phyloP scores from a whole-genome alignment of 352 stramenopile species.

The Phytophthora macrochlamydospora region DNA sequence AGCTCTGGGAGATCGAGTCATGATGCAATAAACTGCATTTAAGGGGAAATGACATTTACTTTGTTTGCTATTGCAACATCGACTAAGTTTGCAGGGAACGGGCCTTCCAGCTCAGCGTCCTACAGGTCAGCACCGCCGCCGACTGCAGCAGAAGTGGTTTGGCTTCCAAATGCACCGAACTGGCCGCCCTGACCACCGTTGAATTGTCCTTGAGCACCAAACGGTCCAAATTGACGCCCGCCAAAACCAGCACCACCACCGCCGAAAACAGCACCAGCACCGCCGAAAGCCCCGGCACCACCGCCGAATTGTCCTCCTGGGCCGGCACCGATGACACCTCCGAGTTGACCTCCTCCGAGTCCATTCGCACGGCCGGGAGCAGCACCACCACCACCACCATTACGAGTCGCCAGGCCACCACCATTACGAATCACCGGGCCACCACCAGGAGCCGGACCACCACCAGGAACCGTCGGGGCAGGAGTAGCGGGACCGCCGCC shows the following conservation, averaged over 20 bases:
- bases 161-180: background rate
- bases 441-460: constrained; percentile 6
- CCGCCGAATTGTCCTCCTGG: background rate
- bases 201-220: background rate
- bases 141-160: background rate
- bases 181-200: background rate
- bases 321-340: background rate
- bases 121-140: background rate
- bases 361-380: background rate
- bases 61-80: background rate
- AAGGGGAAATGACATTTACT: background rate
- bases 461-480: constrained; percentile 22
- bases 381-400: constrained; percentile 10
- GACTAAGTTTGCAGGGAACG: background rate
- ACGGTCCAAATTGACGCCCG: background rate
- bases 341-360: background rate
- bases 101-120: background rate
- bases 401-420: constrained; percentile 1
- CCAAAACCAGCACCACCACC: background rate
- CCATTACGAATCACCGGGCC: background rate
- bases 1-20: background rate
- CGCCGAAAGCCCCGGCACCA: background rate
- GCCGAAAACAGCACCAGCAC: background rate
- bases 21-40: background rate
- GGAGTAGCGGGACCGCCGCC: constrained; percentile 16